phyloP scores from a whole-genome alignment of 2,329 filamentous ascomycete species.

The Colletotrichum theobromicola region DNA sequence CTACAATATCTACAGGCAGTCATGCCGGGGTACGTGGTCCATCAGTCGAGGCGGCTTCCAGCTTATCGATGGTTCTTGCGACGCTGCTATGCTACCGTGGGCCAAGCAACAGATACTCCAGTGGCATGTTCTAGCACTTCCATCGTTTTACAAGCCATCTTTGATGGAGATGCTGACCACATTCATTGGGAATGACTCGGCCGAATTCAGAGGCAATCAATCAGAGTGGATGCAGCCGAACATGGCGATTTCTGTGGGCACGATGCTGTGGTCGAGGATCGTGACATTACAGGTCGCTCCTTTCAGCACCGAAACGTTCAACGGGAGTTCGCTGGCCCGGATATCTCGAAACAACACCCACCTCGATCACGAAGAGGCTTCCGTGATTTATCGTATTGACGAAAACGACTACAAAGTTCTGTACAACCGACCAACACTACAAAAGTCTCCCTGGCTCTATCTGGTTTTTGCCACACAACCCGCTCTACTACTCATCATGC shows the following conservation, averaged over 20 bases:
- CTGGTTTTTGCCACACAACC: background rate
- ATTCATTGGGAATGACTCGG: background rate
- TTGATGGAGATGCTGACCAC: background rate
- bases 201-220: background rate
- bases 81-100: background rate
- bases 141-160: background rate
- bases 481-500: background rate
- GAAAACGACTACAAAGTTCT: background rate
- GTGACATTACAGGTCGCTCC: fast-evolving
- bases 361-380: too few species aligned
- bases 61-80: background rate
- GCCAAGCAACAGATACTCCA: background rate
- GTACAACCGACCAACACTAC: background rate
- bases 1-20: background rate
- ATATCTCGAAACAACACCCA: too few species aligned
- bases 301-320: background rate
- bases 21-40: background rate
- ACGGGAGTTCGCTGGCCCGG: background rate
- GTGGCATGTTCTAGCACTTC: background rate
- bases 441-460: background rate
- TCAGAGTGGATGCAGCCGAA: background rate
- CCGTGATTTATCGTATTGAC: too few species aligned
- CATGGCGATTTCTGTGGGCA: background rate
- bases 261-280: background rate
- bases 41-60: background rate